These are phyloP conservation scores for Actinomucor elegans DNA, from an alignment of 371 early-diverging fungal genomes.

Conservation along the genomic window DNA sequence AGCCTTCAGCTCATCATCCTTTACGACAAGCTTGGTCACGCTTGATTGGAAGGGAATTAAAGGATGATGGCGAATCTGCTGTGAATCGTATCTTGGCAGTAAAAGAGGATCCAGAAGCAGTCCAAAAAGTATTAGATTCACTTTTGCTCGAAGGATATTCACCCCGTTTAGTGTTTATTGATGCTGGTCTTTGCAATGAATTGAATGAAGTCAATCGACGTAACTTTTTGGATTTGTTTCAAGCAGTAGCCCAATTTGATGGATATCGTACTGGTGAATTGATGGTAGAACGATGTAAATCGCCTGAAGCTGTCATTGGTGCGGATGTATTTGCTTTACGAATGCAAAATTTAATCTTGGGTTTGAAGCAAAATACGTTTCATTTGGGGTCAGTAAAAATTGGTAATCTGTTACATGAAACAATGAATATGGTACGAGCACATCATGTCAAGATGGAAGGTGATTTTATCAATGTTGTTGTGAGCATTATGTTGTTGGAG, in stretches of 20 bases:
- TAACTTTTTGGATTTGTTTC: constrained; percentile 90
- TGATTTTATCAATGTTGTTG: constrained; percentile 90
- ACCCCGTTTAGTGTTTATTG: constrained; percentile 83
- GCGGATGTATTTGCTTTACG: constrained; percentile 75
- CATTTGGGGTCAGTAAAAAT: constrained; percentile 78
- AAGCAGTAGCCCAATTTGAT: constrained; percentile 83
- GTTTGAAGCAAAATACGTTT: constrained; percentile 71
- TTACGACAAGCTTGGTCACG: constrained; percentile 52
- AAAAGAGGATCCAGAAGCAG: constrained; percentile 34
- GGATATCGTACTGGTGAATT: constrained; percentile 79
- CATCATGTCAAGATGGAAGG: constrained; percentile 94
- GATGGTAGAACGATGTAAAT: constrained; percentile 86
- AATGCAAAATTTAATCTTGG: constrained; percentile 76
- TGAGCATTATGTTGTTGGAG: constrained; percentile 89
- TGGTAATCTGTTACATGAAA: constrained; percentile 72
- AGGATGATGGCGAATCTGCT: constrained; percentile 43
- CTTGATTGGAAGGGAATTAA: constrained; percentile 28
- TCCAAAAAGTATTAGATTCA: constrained; percentile 51
- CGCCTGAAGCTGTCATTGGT: constrained; percentile 73
- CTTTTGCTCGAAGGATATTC: constrained; percentile 69
- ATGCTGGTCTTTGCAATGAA: constrained; percentile 85
- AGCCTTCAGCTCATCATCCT: constrained; percentile 63
- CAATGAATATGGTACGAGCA: constrained; percentile 81
- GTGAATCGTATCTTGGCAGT: constrained; percentile 35
- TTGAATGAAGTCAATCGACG: constrained; percentile 70